Percentiles rank a stretch among this genome's conserved stretches.
Conservation (phyloP, 169 alveolate species). For the Plasmodium gonderi region DNA sequence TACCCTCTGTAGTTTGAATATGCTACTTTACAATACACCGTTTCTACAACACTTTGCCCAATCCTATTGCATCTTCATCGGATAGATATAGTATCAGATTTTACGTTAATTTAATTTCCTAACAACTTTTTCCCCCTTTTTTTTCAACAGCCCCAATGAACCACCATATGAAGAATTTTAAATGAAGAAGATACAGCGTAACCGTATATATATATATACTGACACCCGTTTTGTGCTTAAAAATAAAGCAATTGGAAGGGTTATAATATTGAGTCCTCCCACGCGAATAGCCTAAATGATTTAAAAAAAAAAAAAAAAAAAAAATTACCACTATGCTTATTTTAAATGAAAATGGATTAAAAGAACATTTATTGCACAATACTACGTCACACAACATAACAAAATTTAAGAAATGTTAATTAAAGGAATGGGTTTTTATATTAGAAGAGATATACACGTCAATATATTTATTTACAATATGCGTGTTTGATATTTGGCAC, state of each 20-base stretch:
- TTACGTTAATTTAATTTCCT: not conserved
- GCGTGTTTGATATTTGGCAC: not conserved
- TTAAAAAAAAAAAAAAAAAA: too few relatives aligned
- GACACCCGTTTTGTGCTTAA: not conserved
- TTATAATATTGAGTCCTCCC: not conserved
- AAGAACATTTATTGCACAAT: too few relatives aligned
- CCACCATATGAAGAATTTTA: conserved; percentile 61
- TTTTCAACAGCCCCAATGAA: conserved; percentile 46
- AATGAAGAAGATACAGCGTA: not conserved
- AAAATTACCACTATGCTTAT: too few relatives aligned
- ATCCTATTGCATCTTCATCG: not conserved
- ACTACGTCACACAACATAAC: too few relatives aligned
- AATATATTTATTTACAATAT: not conserved
- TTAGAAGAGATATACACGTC: too few relatives aligned
- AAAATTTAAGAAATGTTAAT: too few relatives aligned
- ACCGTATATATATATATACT: not conserved
- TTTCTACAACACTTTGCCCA: too few relatives aligned
- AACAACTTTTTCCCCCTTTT: not conserved
- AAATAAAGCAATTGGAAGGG: not conserved
- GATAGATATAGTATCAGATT: not conserved
- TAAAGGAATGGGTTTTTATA: too few relatives aligned
- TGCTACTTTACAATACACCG: too few relatives aligned
- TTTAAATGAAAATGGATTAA: too few relatives aligned
- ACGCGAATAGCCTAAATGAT: too few relatives aligned
- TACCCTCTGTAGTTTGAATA: too few relatives aligned